These are phyloP conservation scores for Mucuna pruriens DNA, from an alignment of 306 rosid species.

Conservation along the genomic window DNA sequence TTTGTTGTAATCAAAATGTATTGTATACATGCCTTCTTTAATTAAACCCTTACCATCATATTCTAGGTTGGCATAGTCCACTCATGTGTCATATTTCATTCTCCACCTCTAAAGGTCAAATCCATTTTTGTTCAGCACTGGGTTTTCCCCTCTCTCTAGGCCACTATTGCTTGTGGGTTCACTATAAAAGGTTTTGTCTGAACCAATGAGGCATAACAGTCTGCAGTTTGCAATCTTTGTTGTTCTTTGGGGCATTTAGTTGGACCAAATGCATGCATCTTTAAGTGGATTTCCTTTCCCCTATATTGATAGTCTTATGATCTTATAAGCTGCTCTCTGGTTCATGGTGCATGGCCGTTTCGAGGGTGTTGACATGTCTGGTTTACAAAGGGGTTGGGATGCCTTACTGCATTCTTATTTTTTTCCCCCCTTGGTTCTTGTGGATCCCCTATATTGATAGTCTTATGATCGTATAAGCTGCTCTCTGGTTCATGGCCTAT, in stretches of 20 bases:
- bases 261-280: neutral
- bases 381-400: neutral
- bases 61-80: neutral
- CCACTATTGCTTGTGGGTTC: neutral
- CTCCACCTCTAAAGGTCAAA: neutral
- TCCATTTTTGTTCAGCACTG: neutral
- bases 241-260: slow-evolving; percentile 18
- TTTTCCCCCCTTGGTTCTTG: neutral
- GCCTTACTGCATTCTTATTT: neutral
- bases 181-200: neutral
- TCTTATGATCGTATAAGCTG: neutral
- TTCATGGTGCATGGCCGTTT: neutral
- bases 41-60: neutral
- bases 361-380: neutral
- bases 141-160: neutral
- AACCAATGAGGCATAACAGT: neutral
- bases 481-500: neutral
- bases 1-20: neutral
- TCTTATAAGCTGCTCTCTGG: neutral
- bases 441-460: neutral
- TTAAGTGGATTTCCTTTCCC: neutral
- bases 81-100: neutral
- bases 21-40: neutral
- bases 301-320: neutral
- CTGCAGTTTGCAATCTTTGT: neutral